Base-by-base conservation (phyloP, 2,329 filamentous ascomycete species). In the Macrophomina phaseolina region DNA sequence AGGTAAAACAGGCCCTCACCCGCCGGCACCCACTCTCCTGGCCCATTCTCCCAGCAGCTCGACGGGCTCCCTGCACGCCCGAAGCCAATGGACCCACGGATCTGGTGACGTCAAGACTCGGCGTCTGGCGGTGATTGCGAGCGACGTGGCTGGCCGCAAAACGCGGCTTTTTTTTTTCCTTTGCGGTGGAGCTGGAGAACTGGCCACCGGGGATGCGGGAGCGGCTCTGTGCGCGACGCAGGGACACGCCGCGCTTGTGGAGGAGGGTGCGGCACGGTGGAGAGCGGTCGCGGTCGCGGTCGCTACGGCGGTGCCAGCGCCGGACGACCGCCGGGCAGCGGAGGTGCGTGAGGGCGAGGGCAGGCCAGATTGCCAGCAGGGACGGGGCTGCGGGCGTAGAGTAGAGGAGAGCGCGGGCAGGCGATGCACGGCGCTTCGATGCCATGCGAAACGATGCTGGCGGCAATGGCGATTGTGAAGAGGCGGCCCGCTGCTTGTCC, bases 151-250 rank as follows among this genome's bases (percentile, higher is more conserved):
- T 46, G 42, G 55, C 55, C 34, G 40, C 55, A 60, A 32, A 28
- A 34, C 32, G 55, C 42, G 32, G 40, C 55, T 36, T 14, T n/a
- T 58, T 14, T 14, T 58, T 14, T 16, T 34, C 28, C 18, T 18
- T 18, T 18, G 28, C 11, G 40, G 55, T 60, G 55, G 55, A 60
- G 55, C 52, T 38, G 32, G 32, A 28, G 52, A 28, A 36, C 30
- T 38, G 52, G 52, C 52, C 53, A 58, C 36, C 55, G 55, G 55
- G 55, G 55, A 60, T 46, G 55, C 55, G 55, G 55, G 55, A 60
- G 55, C 55, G 55, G 40, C 55, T 42, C 34, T 28, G 53, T 58
- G 53, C 36, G 53, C 36, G 46, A 28, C 46, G 40, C 40, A 45
- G 40, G 40, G 40, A 45, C 40, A 14, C 40, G 9, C 40, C 14